Evolutionary conservation across 2,329 filamentous ascomycete genomes (phyloP).

Genomic region (Scopulariopsis brevicaulis): DNA sequence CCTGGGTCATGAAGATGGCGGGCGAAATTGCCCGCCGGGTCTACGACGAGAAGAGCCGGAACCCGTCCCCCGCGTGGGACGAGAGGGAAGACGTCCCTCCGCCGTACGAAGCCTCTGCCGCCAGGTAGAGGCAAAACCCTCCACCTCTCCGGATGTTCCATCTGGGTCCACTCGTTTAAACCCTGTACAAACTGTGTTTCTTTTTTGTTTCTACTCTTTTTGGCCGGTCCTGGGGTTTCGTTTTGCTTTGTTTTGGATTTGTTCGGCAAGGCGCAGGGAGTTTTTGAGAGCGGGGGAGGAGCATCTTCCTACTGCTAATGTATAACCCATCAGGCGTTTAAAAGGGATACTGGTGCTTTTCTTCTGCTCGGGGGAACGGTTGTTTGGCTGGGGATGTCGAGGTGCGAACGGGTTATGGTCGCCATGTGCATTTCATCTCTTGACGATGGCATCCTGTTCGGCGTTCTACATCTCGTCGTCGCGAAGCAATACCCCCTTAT

Average conservation of each 20-base stretch:
- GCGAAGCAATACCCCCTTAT: neutral
- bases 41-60: constrained; percentile 68
- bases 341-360: neutral
- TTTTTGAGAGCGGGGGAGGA: neutral
- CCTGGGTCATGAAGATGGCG: constrained; percentile 89
- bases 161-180: neutral
- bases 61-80: constrained; percentile 35
- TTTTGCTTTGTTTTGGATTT: neutral
- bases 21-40: constrained; percentile 81
- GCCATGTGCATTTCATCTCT: neutral
- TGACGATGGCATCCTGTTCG: neutral
- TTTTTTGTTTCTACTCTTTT: constrained; percentile 1
- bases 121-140: constrained; percentile 5
- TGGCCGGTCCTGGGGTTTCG: neutral
- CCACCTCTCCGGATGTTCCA: neutral
- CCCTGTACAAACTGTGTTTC: neutral
- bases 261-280: neutral
- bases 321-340: neutral
- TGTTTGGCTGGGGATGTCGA: neutral
- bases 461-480: neutral
- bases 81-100: constrained; percentile 47
- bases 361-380: neutral
- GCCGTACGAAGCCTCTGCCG: constrained; percentile 39
- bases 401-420: neutral
- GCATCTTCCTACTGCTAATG: neutral